phyloP scores from a whole-genome alignment of 2,329 filamentous ascomycete genomes.

The Ascocoryne sarcoides region DNA sequence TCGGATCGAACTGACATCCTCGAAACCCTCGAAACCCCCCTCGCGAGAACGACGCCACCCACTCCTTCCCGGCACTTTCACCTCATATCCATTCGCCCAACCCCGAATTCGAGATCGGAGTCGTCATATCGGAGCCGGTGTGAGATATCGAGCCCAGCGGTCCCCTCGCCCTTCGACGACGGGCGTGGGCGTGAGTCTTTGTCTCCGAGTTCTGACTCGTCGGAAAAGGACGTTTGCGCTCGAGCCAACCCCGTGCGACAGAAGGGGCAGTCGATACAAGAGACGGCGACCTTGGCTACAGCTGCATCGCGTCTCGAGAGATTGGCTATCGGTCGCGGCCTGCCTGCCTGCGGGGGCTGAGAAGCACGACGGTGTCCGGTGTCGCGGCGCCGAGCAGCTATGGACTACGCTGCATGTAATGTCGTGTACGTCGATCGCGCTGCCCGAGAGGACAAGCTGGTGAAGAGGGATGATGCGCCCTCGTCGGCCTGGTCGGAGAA shows the following conservation, averaged over 20 bases:
- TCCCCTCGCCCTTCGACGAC: slow-evolving; percentile 5
- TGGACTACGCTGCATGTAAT: slow-evolving; percentile 36
- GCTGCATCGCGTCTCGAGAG: slow-evolving; percentile 4
- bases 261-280: slow-evolving; percentile 6
- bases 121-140: not conserved
- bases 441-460: slow-evolving; percentile 30
- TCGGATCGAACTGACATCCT: not conserved
- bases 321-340: not conserved
- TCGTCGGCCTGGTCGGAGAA: slow-evolving; percentile 23
- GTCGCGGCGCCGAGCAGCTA: slow-evolving; percentile 26
- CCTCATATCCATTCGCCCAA: slow-evolving; percentile 11
- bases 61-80: slow-evolving; percentile 16
- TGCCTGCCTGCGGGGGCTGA: not conserved
- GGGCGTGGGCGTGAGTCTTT: slow-evolving; percentile 6
- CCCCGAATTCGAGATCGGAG: not conserved
- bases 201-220: slow-evolving; percentile 15
- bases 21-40: not conserved
- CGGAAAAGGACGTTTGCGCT: slow-evolving; percentile 15
- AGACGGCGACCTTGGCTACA: slow-evolving; percentile 8
- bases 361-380: slow-evolving; percentile 5
- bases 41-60: slow-evolving; percentile 4
- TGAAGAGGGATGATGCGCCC: slow-evolving; percentile 27
- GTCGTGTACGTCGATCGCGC: slow-evolving; percentile 36
- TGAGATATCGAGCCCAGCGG: not conserved
- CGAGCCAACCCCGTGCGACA: slow-evolving; percentile 20